Evolutionary conservation across 805 yeast species (phyloP), one percentile per base, ranked within the genome.

Genomic region (Cyberlindnera xylosilytica): DNA sequence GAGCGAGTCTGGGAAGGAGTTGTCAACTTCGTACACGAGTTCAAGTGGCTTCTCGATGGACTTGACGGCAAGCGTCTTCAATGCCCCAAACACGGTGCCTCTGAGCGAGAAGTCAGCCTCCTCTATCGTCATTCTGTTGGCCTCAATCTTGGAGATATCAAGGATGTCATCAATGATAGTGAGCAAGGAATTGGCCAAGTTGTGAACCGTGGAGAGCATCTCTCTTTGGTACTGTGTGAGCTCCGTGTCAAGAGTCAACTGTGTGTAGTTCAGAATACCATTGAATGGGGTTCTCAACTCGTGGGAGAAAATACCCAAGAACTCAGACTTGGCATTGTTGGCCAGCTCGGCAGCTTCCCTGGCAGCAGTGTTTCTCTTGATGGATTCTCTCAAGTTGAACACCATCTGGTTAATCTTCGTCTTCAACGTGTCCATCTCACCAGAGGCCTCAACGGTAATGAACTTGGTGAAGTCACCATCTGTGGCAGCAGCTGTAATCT

Each of bases 321-420:
- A 87, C 63, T 87, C 96, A 9, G 95, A 87, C 63, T 87, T 87
- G 4, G 96, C 88, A 52, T 86, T 74, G 62, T 87, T 87, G 5
- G 96, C 96, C 53, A 87, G 70, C 59, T 87, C 96, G 29, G 96
- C 96, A 28, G 96, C 96, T 64, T 87, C 96, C 65, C 96, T 80
- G 1, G 96, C 96, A 10, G 91, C 93, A 1, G 96, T 87, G 58
- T 87, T 87, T 61, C 95, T 79, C 65, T 87, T 95, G 61, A 87
- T 87, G 4, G 93, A 84, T 59, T 87, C 96, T 62, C 95, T 75
- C 58, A 87, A 72, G 57, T 87, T 85, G 53, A 84, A 76, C 61
- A 87, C 95, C 93, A 84, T 84, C 69, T 83, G 90, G 62, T 84
- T 75, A 50, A 76, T 74, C 52, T 75, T 70, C 12, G 74, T 76